Base-by-base conservation (phyloP, 495 filamentous ascomycete genomes). In the Daldinia childiae region DNA sequence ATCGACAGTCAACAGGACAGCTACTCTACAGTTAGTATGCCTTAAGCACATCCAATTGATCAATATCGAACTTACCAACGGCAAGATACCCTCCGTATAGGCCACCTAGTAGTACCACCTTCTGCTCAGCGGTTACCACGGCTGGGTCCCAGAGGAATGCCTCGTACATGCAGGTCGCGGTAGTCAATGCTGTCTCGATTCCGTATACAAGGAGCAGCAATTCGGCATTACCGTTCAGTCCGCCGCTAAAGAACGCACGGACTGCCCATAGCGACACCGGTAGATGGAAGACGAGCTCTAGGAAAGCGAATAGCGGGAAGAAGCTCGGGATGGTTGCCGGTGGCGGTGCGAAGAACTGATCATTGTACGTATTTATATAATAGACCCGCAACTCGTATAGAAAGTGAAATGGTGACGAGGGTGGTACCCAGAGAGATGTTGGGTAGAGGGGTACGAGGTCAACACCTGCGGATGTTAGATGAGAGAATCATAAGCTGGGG, bases 11-110 rank as follows among this genome's bases (percentile, higher is more conserved):
- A 83, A 62, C 0, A 85, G 19, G 12, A 77, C 30, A 21, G 83
- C 83, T 85, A 55, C n/a, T 21, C 27, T 43, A 68, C 45, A 68
- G 75, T 69, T 14, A 73, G 57, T 5, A 36, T 21, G 15, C 9
- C 30, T 24, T 29, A 9, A 14, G n/a, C 36, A 50, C 19, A 26
- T 36, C 8, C 14, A 52, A 19, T 27, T 12, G 26, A 7, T 17
- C 34, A 14, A 48, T 62, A 43, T 26, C 19, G 17, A 38, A 90
- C 90, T 82, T 81, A 93, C 92, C 90, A 36, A 95, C 74, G 27
- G 86, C 83, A 34, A 93, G 77, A 84, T 92, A 97, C 5, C 90
- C 90, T 14, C 85, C 88, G 77, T 94, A 94, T 12, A 92, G 76
- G 68, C 84, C 84, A 1, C 74, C 70, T 1, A 78, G 19, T 12